Conservation (phyloP, 768 basidiomycete species). For the Hemileccinum impolitum region DNA sequence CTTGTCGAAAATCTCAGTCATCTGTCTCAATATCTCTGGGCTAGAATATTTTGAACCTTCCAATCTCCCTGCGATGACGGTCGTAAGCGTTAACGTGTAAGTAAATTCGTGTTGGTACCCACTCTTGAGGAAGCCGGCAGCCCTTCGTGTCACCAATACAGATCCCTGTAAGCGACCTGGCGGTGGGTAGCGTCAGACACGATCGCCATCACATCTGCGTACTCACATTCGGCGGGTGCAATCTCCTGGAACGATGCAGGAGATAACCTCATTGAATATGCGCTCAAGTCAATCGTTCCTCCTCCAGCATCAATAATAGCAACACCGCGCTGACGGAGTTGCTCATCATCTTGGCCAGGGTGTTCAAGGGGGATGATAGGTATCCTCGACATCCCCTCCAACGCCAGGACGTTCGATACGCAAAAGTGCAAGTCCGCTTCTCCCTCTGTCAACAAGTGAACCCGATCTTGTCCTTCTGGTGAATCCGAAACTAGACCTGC, state of each 20-base stretch:
- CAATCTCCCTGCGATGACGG: constrained; percentile 24
- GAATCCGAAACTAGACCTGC: constrained; percentile 50
- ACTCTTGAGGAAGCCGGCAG: constrained; percentile 19
- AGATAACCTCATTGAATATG: constrained; percentile 38
- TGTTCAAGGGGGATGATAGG: constrained; percentile 20
- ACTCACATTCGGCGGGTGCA: constrained; percentile 33
- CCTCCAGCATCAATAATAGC: constrained; percentile 53
- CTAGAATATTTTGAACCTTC: constrained; percentile 30
- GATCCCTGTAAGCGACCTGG: constrained; percentile 42
- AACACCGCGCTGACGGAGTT: constrained; percentile 31
- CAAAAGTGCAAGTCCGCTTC: constrained; percentile 63
- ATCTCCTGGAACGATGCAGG: constrained; percentile 40
- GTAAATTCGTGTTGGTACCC: background rate
- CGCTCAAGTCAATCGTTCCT: constrained; percentile 42
- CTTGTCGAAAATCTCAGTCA: constrained; percentile 35
- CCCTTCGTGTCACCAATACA: constrained; percentile 36
- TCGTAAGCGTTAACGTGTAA: background rate
- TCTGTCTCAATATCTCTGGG: constrained; percentile 10
- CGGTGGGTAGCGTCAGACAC: background rate
- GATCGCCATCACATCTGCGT: background rate
- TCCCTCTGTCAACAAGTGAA: constrained; percentile 61
- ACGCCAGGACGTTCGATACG: constrained; percentile 43
- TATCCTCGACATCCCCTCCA: constrained; percentile 24
- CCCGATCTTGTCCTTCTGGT: constrained; percentile 36
- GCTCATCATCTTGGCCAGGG: constrained; percentile 16